Evolutionary conservation across 495 filamentous ascomycete genomes (phyloP), one percentile per base, ranked within the genome.

Genomic region (Glutinoglossum americanum): DNA sequence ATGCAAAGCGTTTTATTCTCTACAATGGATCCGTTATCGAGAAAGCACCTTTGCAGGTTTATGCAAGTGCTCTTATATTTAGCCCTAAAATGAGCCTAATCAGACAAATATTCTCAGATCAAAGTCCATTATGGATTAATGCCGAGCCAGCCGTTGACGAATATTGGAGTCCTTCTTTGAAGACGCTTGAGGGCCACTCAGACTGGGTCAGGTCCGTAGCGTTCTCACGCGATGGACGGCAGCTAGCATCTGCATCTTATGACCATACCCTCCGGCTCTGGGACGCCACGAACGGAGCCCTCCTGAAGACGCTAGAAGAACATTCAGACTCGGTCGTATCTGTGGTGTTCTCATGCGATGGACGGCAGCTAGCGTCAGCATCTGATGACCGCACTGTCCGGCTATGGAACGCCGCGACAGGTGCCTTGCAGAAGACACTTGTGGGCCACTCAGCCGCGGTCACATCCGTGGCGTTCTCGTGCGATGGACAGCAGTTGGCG

Each of bases 1-100:
- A 73, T 63, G 64, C 65, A 21, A 62, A 57, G 54, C 64, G 68
- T 23, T 73, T 73, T 58, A 58, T 66, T 21, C 60, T 68, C 17
- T 59, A 59, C 27, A 61, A 64, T 58, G 32, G 53, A 57, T 56
- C 45, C 21, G 48, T 62, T 17, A 58, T 68, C 45, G 60, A 69
- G 39, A 32, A 62, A 5, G 65, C 59, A n/a, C 59, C 65, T 58
- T 56, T 72, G 41, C 64, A 70, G 57, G 26, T 64, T 57, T 69
- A 67, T 54, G 58, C 8, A 6, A 1, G 3, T 28, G 54, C 54
- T 11, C 32, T 56, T 23, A 3, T 41, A 10, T 56, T 56, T 21
- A 37, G 28, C 11, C 54, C 26, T 45, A 3, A 44, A 19, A 56
- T 35, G 54, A 56, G 54, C 37, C 1, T 30, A 37, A 37, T 3